phyloP scores from a whole-genome alignment of 2,329 filamentous ascomycete species.

The Fusarium marasasianum region DNA sequence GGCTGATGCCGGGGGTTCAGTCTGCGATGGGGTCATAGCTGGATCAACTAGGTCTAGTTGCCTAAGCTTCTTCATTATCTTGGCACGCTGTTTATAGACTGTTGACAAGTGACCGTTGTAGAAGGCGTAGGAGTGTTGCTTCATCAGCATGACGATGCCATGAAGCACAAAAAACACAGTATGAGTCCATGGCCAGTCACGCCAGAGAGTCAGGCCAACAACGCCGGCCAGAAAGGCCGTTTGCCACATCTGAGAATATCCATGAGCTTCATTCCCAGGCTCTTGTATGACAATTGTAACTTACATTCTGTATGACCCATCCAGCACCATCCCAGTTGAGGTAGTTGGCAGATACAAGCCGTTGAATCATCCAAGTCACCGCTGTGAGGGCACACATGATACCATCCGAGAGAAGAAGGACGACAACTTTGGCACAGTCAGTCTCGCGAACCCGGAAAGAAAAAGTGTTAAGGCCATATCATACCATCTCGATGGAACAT shows the following conservation, averaged over 20 bases:
- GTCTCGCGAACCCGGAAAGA: neutral
- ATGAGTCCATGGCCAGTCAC: constrained; percentile 86
- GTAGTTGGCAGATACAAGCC: constrained; percentile 64
- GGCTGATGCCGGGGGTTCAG: constrained; percentile 52
- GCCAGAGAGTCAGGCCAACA: constrained; percentile 72
- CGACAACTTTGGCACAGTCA: constrained; percentile 52
- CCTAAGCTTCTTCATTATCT: constrained; percentile 60
- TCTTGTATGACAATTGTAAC: constrained; percentile 22
- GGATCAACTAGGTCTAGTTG: constrained; percentile 65
- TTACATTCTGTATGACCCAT: constrained; percentile 77
- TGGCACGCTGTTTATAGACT: constrained; percentile 60
- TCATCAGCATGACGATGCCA: constrained; percentile 81
- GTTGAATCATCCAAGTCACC: constrained; percentile 73
- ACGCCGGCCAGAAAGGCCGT: constrained; percentile 68
- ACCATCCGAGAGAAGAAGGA: constrained; percentile 71
- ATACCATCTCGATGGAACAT: constrained; percentile 67
- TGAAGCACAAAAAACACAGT: constrained; percentile 82
- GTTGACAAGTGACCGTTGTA: constrained; percentile 79
- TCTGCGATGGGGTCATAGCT: constrained; percentile 53
- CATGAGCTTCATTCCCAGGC: neutral
- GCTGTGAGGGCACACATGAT: constrained; percentile 73
- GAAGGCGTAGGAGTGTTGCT: constrained; percentile 82
- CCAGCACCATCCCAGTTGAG: constrained; percentile 74
- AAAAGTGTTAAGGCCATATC: neutral
- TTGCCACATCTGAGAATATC: constrained; percentile 70